Evolutionary conservation across 805 yeast species (phyloP).

Genomic region (Schwanniomyces occidentalis): DNA sequence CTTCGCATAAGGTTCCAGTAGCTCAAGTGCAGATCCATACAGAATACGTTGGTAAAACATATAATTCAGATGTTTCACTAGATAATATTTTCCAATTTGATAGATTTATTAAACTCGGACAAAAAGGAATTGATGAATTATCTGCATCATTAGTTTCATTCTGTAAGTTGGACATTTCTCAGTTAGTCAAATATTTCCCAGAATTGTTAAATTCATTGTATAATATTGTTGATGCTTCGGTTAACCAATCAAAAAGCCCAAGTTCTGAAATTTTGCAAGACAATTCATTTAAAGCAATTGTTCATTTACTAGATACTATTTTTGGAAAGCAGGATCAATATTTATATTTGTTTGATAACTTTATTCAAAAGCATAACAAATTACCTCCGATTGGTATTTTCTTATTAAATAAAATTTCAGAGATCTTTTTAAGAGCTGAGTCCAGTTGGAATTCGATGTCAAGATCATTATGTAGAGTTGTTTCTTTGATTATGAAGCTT

Average conservation of each 20-base stretch:
- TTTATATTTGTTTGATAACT: constrained; percentile 54
- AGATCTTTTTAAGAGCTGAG: constrained; percentile 48
- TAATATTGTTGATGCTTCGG: constrained; percentile 29
- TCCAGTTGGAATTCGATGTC: constrained; percentile 63
- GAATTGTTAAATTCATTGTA: constrained; percentile 45
- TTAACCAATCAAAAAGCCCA: constrained; percentile 21
- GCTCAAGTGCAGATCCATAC: constrained; percentile 56
- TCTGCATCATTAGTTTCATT: constrained; percentile 49
- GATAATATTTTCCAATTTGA: constrained; percentile 57
- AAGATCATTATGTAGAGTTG: constrained; percentile 62
- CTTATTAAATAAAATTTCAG: constrained; percentile 47
- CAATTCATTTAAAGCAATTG: constrained; percentile 52
- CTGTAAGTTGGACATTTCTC: constrained; percentile 53
- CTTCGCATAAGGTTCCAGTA: constrained; percentile 33
- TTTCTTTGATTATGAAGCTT: constrained; percentile 50
- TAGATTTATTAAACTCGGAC: constrained; percentile 42
- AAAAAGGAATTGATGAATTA: constrained; percentile 44
- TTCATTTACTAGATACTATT: constrained; percentile 61
- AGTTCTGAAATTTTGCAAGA: constrained; percentile 33
- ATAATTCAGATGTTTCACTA: constrained; percentile 57
- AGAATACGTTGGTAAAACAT: constrained; percentile 68
- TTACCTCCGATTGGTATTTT: constrained; percentile 54
- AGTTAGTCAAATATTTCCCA: constrained; percentile 62
- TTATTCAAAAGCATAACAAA: constrained; percentile 33
- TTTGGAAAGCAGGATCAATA: constrained; percentile 68